Conservation (phyloP, 1,284 basidiomycete species). For the Fomitopsis palustris region DNA sequence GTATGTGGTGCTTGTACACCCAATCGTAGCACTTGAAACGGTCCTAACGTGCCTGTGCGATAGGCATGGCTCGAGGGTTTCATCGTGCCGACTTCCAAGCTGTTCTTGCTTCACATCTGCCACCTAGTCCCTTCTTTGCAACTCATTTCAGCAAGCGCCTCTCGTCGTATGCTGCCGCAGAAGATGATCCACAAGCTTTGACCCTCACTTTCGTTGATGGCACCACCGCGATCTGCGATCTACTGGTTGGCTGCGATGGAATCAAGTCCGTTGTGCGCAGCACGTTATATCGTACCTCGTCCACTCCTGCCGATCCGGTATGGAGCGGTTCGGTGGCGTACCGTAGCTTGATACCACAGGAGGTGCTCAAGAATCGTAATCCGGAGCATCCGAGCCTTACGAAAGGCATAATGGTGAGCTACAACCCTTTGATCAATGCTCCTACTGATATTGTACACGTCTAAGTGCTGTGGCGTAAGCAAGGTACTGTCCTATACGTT, state of each 20-base stretch:
- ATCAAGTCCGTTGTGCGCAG: constrained; percentile 26
- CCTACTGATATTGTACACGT: not conserved
- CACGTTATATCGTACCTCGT: constrained; percentile 22
- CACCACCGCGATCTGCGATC: constrained; percentile 37
- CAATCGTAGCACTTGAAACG: too few relatives aligned
- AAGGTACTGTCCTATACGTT: too few relatives aligned
- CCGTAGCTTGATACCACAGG: constrained; percentile 35
- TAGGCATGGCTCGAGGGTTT: too few relatives aligned
- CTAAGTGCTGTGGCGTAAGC: not conserved
- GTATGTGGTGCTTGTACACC: too few relatives aligned
- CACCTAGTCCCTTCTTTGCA: constrained; percentile 26
- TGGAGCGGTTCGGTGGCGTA: constrained; percentile 41
- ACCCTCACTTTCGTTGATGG: constrained; percentile 43
- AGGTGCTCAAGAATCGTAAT: constrained; percentile 22
- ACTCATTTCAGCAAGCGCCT: constrained; percentile 38
- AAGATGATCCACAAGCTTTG: constrained; percentile 19
- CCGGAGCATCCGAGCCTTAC: constrained; percentile 9
- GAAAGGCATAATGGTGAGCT: not conserved
- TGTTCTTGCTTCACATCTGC: constrained; percentile 33
- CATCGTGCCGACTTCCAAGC: too few relatives aligned
- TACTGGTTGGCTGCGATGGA: constrained; percentile 51
- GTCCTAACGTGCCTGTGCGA: too few relatives aligned
- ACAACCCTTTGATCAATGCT: too few relatives aligned
- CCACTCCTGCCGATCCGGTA: constrained; percentile 23
- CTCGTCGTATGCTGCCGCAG: constrained; percentile 30